Evolutionary conservation across 2,329 filamentous ascomycete species (phyloP).

Genomic region (Lachnellula arida): DNA sequence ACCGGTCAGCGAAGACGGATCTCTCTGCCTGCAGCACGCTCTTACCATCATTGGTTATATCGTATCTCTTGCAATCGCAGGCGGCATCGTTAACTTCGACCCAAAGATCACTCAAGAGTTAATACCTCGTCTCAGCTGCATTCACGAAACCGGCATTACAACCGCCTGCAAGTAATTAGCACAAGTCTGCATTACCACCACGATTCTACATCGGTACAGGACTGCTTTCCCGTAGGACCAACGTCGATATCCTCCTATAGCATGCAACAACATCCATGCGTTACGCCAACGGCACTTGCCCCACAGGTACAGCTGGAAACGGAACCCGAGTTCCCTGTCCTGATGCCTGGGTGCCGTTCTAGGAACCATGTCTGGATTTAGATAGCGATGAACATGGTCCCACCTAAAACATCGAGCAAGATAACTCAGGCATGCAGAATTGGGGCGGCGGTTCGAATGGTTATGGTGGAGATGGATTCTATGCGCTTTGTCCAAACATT

Average conservation of each 20-base stretch:
- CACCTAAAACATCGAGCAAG: slow-evolving; percentile 52
- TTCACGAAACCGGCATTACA: slow-evolving; percentile 61
- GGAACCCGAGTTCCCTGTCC: slow-evolving; percentile 59
- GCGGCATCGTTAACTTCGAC: slow-evolving; percentile 53
- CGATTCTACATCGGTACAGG: slow-evolving; percentile 63
- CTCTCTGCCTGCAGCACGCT: slow-evolving; percentile 57
- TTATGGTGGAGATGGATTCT: slow-evolving; percentile 44
- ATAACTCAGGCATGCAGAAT: slow-evolving; percentile 59
- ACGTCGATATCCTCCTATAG: slow-evolving; percentile 62
- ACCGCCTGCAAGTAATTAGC: slow-evolving; percentile 65
- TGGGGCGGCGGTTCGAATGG: slow-evolving; percentile 63
- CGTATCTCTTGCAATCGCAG: slow-evolving; percentile 53
- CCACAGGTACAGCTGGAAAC: slow-evolving; percentile 40
- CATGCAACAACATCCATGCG: slow-evolving; percentile 58
- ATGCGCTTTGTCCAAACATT: slow-evolving; percentile 52
- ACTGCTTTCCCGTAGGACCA: slow-evolving; percentile 60
- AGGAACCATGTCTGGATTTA: slow-evolving; percentile 52
- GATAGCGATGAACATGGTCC: slow-evolving; percentile 60
- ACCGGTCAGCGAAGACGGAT: slow-evolving; percentile 27
- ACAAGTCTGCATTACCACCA: slow-evolving; percentile 57
- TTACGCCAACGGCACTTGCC: slow-evolving; percentile 61
- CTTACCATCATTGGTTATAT: slow-evolving; percentile 60
- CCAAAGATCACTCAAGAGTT: slow-evolving; percentile 42
- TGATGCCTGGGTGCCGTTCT: slow-evolving; percentile 60
- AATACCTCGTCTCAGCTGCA: slow-evolving; percentile 63